phyloP scores from a whole-genome alignment of 768 basidiomycete genomes.

The Mycena leptocephala region DNA sequence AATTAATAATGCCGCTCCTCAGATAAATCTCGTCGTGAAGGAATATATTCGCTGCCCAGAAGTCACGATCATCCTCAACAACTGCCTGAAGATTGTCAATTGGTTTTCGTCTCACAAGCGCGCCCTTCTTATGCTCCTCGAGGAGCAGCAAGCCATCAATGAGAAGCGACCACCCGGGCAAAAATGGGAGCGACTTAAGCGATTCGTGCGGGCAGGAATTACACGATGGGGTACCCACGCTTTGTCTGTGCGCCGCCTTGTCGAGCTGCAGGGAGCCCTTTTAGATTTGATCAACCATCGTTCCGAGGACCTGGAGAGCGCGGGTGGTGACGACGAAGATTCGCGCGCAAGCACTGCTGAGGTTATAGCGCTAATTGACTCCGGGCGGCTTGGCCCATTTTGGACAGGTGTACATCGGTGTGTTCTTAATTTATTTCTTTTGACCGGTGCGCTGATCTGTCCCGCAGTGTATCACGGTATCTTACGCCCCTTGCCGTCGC shows the following conservation, averaged over 20 bases:
- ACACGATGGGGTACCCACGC: background rate
- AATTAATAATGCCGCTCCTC: background rate
- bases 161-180: background rate
- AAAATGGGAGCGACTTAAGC: background rate
- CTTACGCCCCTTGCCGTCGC: background rate
- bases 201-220: background rate
- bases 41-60: background rate
- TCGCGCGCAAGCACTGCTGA: background rate
- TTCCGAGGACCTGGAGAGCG: background rate
- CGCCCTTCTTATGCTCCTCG: background rate
- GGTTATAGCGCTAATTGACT: background rate
- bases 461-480: background rate
- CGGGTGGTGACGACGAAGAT: background rate
- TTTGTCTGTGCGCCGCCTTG: background rate
- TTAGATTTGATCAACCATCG: background rate
- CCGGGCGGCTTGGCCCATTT: background rate
- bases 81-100: background rate
- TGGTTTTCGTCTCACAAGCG: background rate
- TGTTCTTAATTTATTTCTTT: background rate
- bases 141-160: background rate
- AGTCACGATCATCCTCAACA: background rate
- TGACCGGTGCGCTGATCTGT: background rate
- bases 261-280: background rate
- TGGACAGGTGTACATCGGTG: background rate
- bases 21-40: background rate